Evolutionary conservation across 2,329 filamentous ascomycete genomes (phyloP), one percentile per base, ranked within the genome.

Genomic region (Sordariomycetes sp.): DNA sequence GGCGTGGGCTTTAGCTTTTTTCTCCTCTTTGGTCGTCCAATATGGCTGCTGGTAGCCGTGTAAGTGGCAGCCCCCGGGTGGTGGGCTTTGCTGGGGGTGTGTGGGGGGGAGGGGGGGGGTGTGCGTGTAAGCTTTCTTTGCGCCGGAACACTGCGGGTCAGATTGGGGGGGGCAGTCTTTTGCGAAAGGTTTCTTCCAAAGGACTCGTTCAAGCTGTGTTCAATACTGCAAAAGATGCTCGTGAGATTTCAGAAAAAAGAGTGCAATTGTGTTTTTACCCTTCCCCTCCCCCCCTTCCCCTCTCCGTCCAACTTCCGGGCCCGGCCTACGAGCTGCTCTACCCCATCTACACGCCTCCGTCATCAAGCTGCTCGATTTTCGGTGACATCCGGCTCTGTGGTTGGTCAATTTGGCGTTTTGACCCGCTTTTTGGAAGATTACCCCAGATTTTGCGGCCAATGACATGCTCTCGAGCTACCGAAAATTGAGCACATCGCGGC

Each of bases 11-110:
- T 25, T n/a, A 36, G 45, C 52, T 36, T 32, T 32, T 32, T 32
- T 32, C 28, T 32, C 28, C 28, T 32, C 28, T 32, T 8, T 8
- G 28, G 28, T 32, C 28, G 39, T 45, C 39, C 39, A 45, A 45
- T 45, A 45, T 45, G 39, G 28, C 55, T 56, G 55, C 55, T 56
- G 55, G 52, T 56, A 56, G 55, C 55, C 55, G 55, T 56, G 28
- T 39, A 56, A 56, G 55, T 56, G 42, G 32, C 55, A 32, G 51
- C 10, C 28, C 28, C 5, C 5, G 51, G 25, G 24, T 28, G 51
- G 12, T 13, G 51, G 51, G 55, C 12, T 28, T 8, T 2, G n/a
- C n/a, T n/a, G n/a, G n/a, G n/a, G n/a, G n/a, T n/a, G n/a, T n/a
- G n/a, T 32, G 4, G 25, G 12, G 51, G 51, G 28, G 51, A 22